Conservation (phyloP, 495 filamentous ascomycete species). For the Xylaria scruposa region DNA sequence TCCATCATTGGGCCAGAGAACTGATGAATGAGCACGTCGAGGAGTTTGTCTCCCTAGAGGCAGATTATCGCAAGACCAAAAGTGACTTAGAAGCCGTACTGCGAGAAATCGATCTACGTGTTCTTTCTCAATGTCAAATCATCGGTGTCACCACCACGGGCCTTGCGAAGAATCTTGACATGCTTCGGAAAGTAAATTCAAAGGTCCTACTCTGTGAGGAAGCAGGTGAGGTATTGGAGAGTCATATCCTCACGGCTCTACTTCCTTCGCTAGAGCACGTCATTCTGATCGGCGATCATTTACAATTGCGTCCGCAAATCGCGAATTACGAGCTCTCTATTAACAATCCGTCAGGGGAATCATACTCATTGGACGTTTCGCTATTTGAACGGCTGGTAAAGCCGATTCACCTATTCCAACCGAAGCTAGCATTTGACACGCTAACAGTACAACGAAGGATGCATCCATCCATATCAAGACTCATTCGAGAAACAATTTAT, state of each 20-base stretch:
- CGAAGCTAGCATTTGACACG: conserved; percentile 59
- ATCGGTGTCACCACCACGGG: conserved; percentile 79
- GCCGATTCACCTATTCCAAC: conserved; percentile 40
- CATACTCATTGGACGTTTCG: conserved; percentile 68
- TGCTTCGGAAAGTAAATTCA: conserved; percentile 62
- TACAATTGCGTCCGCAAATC: conserved; percentile 72
- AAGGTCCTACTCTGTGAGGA: conserved; percentile 80
- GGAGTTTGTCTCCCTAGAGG: background rate
- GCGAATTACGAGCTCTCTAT: conserved; percentile 65
- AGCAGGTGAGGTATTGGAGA: conserved; percentile 76
- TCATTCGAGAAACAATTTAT: conserved; percentile 67
- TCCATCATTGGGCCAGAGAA: background rate
- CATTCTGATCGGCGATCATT: conserved; percentile 80
- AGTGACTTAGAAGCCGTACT: conserved; percentile 39
- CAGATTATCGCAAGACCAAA: conserved; percentile 23
- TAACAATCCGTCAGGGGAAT: conserved; percentile 59
- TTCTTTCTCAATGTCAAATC: conserved; percentile 53
- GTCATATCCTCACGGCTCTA: conserved; percentile 70
- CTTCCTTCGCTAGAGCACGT: conserved; percentile 72
- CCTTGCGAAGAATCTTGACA: conserved; percentile 66
- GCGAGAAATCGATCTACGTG: conserved; percentile 58
- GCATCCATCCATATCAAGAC: conserved; percentile 70
- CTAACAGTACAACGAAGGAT: conserved; percentile 75
- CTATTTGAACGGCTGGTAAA: conserved; percentile 72
- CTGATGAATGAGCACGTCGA: conserved; percentile 1